Evolutionary conservation across 139 green algal species (phyloP), one percentile per base, ranked within the genome.

Genomic region (Chlamydomonas incerta): DNA sequence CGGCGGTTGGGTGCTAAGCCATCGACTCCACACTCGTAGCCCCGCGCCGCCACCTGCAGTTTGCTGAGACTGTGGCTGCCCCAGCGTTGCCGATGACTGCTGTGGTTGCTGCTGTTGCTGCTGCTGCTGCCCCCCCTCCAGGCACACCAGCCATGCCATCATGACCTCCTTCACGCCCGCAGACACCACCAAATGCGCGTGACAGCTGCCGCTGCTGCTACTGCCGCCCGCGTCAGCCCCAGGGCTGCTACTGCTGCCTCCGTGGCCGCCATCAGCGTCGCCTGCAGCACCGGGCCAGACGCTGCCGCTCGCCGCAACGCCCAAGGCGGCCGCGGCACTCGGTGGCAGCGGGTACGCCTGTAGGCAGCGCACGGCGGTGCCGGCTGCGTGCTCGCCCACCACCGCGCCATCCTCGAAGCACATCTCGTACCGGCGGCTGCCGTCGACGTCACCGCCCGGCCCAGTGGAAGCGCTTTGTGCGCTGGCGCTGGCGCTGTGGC

Each of bases 101-200:
- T n/a, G n/a, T n/a, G n/a, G n/a, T n/a, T n/a, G n/a, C n/a, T n/a
- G n/a, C 73, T 35, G 37, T 14, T 60, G 70, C 70, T 57, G 23
- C 41, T 8, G 33, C 33, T 73, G 31, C 33, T 73, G 67, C 67
- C 52, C 37, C 37, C 2, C 47, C 21, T 74, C 23, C 29, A 73
- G 20, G 46, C 41, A 29, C 18, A 85, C 65, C 66, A 69, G 66
- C 80, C 80, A 85, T 11, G 80, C 80, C 80, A 85, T 85, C 11
- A 85, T 67, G 35, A 85, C 80, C 67, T 85, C 80, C 80, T 85
- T 85, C 9, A 34, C 80, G 26, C 80, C 80, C 50, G 66, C 80
- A 17, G 80, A 85, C 6, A 85, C 23, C 37, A 85, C 80, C n/a
- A 85, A 50, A 52, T 85, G 77, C 35, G 76, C 41, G 5, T 50